phyloP scores from a whole-genome alignment of 495 filamentous ascomycete genomes.

The Aspergillus coremiiformis region DNA sequence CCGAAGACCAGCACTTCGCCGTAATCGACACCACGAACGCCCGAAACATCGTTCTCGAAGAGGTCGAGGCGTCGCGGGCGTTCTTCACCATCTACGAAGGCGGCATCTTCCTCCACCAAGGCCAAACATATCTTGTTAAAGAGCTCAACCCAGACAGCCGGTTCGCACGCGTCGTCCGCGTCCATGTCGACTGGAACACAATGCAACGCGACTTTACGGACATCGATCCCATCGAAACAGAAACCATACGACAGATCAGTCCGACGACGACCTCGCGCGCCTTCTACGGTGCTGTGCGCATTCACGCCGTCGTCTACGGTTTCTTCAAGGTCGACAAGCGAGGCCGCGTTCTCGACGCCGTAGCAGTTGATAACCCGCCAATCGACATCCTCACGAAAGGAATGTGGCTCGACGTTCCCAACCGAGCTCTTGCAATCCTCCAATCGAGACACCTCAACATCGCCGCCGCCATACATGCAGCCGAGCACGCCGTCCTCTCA shows the following conservation, averaged over 20 bases:
- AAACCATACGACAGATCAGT: constrained; percentile 64
- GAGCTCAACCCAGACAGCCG: constrained; percentile 74
- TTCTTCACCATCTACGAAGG: constrained; percentile 97
- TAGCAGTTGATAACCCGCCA: constrained; percentile 88
- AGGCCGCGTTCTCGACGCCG: constrained; percentile 80
- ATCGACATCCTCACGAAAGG: constrained; percentile 78
- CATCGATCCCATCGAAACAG: constrained; percentile 85
- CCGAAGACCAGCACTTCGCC: constrained; percentile 86
- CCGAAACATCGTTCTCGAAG: constrained; percentile 81
- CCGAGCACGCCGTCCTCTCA: constrained; percentile 81
- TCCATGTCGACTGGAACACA: constrained; percentile 95
- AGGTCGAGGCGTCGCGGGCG: constrained; percentile 89
- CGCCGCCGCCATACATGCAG: constrained; percentile 87
- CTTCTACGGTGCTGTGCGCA: constrained; percentile 76
- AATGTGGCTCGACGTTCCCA: constrained; percentile 94
- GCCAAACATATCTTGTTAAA: constrained; percentile 81
- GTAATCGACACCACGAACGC: constrained; percentile 82
- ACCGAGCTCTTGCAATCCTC: constrained; percentile 69
- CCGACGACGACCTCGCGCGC: constrained; percentile 46
- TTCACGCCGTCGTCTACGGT: constrained; percentile 81
- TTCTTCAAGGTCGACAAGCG: constrained; percentile 91
- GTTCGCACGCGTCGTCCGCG: constrained; percentile 66
- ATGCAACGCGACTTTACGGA: constrained; percentile 92
- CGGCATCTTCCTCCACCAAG: constrained; percentile 95
- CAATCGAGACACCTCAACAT: constrained; percentile 64